Conservation (phyloP, 495 filamentous ascomycete species). For the Entonaema liquescens region DNA sequence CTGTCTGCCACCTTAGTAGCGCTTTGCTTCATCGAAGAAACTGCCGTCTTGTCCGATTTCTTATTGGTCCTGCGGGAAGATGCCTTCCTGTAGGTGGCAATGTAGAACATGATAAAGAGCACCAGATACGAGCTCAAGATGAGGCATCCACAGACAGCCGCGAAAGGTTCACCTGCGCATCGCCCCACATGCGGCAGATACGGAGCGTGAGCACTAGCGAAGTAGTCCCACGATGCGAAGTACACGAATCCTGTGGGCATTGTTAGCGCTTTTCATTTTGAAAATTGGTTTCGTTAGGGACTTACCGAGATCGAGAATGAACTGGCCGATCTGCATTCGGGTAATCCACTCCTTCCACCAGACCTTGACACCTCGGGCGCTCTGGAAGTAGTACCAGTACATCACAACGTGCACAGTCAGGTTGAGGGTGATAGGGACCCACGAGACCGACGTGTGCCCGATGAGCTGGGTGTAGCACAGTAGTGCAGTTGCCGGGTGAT, state of each 20-base stretch:
- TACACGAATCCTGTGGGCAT: slow-evolving; percentile 77
- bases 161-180: slow-evolving; percentile 96
- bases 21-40: slow-evolving; percentile 40
- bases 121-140: slow-evolving; percentile 93
- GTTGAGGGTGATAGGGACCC: slow-evolving; percentile 80
- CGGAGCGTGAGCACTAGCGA: slow-evolving; percentile 86
- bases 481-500: slow-evolving; percentile 81
- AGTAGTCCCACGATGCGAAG: slow-evolving; percentile 93
- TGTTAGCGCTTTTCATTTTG: slow-evolving; percentile 23
- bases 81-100: slow-evolving; percentile 89
- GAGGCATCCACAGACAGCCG: slow-evolving; percentile 86
- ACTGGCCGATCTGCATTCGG: slow-evolving; percentile 81
- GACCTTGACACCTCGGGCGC: slow-evolving; percentile 76
- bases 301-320: slow-evolving; percentile 78
- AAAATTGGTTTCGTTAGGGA: not conserved
- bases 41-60: slow-evolving; percentile 20
- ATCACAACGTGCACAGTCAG: slow-evolving; percentile 75
- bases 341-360: slow-evolving; percentile 93
- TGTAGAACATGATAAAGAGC: slow-evolving; percentile 98
- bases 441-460: slow-evolving; percentile 77
- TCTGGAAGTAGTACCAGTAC: slow-evolving; percentile 77
- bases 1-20: slow-evolving; percentile 38
- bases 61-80: slow-evolving; percentile 36
- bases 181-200: slow-evolving; percentile 81
- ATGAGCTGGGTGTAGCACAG: slow-evolving; percentile 85